Percentiles rank a stretch among this genome's conserved stretches.
These are phyloP conservation scores for Mortierella sp. DNA, from an alignment of 371 early-diverging fungal species.

Conservation along the genomic window DNA sequence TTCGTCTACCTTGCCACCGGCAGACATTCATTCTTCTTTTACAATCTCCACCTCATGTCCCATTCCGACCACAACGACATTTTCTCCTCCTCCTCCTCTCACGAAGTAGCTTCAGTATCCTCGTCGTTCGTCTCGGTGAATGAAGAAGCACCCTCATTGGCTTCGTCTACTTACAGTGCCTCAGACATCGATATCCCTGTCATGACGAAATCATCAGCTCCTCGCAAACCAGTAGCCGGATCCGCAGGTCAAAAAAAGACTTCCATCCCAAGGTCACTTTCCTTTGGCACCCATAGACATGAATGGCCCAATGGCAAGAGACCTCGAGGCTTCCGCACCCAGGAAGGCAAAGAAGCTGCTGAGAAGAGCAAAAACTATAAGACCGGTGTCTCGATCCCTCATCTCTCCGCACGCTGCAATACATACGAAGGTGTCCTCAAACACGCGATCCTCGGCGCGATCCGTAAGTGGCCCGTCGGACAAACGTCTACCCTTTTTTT, in stretches of 20 bases:
- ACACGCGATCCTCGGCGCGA: constrained; percentile 47
- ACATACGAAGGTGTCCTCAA: constrained; percentile 43
- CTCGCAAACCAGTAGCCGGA: constrained; percentile 4
- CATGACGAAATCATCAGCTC: constrained; percentile 33
- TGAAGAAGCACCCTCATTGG: constrained; percentile 9
- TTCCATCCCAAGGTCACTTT: neutral
- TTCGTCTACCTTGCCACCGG: no score
- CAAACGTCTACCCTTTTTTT: no score
- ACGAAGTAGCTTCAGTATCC: constrained; percentile 2
- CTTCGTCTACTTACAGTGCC: constrained; percentile 26
- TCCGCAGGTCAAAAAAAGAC: neutral
- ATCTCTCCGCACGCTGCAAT: constrained; percentile 38
- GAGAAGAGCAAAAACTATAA: constrained; percentile 46
- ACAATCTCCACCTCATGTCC: no score
- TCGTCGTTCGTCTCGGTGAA: constrained; percentile 35
- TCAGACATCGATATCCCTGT: constrained; percentile 33
- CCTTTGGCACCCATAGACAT: constrained; percentile 19
- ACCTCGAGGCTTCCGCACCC: constrained; percentile 40
- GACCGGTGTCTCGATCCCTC: constrained; percentile 42
- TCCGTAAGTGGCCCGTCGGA: constrained; percentile 31
- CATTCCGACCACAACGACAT: constrained; percentile 15
- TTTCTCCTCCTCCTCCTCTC: no score
- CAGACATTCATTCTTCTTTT: no score
- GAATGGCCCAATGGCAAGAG: constrained; percentile 53
- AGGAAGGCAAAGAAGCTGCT: constrained; percentile 47